Evolutionary conservation across 2,329 filamentous ascomycete species (phyloP), one percentile per base, ranked within the genome.

Genomic region (Rhynchosporium agropyri): DNA sequence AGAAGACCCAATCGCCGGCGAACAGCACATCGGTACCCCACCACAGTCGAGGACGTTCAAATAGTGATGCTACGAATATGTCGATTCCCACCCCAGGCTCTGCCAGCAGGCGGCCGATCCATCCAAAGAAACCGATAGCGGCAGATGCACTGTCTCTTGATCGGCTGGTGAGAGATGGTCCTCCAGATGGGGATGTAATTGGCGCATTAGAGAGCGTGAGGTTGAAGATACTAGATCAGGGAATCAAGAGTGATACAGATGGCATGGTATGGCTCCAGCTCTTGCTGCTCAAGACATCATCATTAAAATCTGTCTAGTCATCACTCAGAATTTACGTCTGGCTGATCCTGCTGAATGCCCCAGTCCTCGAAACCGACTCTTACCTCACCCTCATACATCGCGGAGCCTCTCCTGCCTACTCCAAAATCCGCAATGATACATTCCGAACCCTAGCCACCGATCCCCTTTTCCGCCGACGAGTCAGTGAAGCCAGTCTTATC

Each of bases 351-450:
- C 89, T 99, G 70, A 91, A 97, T 74, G 89, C 93, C 38, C 88
- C 92, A 6, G 87, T 96, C 49, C 81, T 97, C 67, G 84, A 88
- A 50, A 97, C 95, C 63, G 91, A 97, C 71, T 84, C 89, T 65
- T 99, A 99, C 76, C 89, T 98, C 68, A 84, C 86, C 62, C 89
- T 98, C 50, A 89, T 99, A 68, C 92, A 96, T 74, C 91, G 95
- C 67, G 94, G 95, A 66, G 90, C 94, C 29, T 98, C 94, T 3
- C 93, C 94, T 0, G 93, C 92, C 51, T 97, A 99, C 79, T 87
- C 91, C 72, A 99, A 99, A 79, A 99, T 99, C 74, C 91, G 93
- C 75, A 97, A 99, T 77, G 95, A 99, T 76, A 97, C 95, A 46
- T 98, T 98, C 76, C 91, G 95, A 71, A 99, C 95, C 0, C 82